Base-by-base conservation (phyloP, 768 basidiomycete species). In the Tricholoma flavovirens region DNA sequence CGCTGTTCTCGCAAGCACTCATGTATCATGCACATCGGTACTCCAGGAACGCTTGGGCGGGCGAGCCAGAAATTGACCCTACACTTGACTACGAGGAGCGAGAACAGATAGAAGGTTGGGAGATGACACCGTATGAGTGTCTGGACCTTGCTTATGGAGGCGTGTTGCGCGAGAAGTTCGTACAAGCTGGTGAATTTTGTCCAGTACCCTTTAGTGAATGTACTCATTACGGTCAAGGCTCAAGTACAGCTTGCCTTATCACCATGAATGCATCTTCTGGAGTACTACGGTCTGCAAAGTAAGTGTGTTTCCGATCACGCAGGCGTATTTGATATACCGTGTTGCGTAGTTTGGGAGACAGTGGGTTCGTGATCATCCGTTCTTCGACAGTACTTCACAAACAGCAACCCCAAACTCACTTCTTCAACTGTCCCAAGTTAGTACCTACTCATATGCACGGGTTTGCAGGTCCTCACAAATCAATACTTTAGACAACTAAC, bases 1-100 rank as follows among this genome's bases (percentile, higher is more conserved):
- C 92, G 0, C 74, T 95, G 45, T 98, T 95, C 74, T 86, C 93
- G 1, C 94, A 97, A 71, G 83, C 90, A 0, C 74, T 98, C 51
- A 93, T 95, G 89, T 94, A 86, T 69, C 86, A 90, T 69, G 84
- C 90, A 2, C 82, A 87, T 67, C 79, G 82, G 46, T 88, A 86
- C 66, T 82, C 86, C 10, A 78, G 79, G 58, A 80, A 75, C 58
- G 86, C 86, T 19, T 91, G 90, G 89, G 82, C 86, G 5, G 90
- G 89, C 19, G 90, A 92, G 63, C 90, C 89, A 5, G 90, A 91
- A 66, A 82, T 84, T 17, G 89, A 90, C 63, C 87, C 89, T 1
- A 88, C 81, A 11, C 77, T 87, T 64, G 86, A 88, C 53, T 84
- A 88, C 56, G 83, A 86, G 57, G 83, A 83, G 53, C 75, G 78